phyloP scores from a whole-genome alignment of 495 filamentous ascomycete genomes.

The Endocarpon pusillum region DNA sequence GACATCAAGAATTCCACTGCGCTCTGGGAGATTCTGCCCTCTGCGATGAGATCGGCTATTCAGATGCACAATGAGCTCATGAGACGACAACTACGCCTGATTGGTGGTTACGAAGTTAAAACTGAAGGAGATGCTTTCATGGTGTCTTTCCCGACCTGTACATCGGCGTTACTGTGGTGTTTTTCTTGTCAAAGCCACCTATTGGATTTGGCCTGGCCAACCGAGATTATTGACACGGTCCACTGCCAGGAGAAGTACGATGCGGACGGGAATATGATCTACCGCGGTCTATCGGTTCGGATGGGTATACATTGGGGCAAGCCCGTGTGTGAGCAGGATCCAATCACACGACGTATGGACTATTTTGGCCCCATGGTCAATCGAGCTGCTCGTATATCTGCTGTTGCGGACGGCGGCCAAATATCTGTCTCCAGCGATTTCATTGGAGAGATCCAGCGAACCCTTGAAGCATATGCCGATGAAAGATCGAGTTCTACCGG shows the following conservation, averaged over 20 bases:
- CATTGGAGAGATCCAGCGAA: slow-evolving; percentile 85
- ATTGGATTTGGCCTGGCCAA: slow-evolving; percentile 78
- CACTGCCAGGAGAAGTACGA: slow-evolving; percentile 71
- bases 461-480: slow-evolving; percentile 70
- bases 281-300: slow-evolving; percentile 79
- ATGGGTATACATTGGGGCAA: slow-evolving; percentile 96
- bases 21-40: slow-evolving; percentile 90
- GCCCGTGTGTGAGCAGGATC: slow-evolving; percentile 87
- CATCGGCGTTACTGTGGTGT: slow-evolving; percentile 83
- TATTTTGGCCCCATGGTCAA: slow-evolving; percentile 99
- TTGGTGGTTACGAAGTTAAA: slow-evolving; percentile 97
- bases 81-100: slow-evolving; percentile 78
- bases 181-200: slow-evolving; percentile 84
- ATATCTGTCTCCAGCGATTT: slow-evolving; percentile 94
- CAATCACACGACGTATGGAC: slow-evolving; percentile 94
- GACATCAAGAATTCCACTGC: slow-evolving; percentile 98
- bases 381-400: slow-evolving; percentile 78
- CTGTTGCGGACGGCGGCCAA: slow-evolving; percentile 91
- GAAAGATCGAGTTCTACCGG: slow-evolving; percentile 51
- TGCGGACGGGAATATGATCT: slow-evolving; percentile 75
- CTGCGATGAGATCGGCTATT: slow-evolving; percentile 88
- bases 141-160: slow-evolving; percentile 93
- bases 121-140: slow-evolving; percentile 99
- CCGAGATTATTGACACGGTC: slow-evolving; percentile 74
- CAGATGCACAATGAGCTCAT: slow-evolving; percentile 92